These are phyloP conservation scores for Tolypocladium amazonense DNA, from an alignment of 2,329 filamentous ascomycete species.

Conservation along the genomic window DNA sequence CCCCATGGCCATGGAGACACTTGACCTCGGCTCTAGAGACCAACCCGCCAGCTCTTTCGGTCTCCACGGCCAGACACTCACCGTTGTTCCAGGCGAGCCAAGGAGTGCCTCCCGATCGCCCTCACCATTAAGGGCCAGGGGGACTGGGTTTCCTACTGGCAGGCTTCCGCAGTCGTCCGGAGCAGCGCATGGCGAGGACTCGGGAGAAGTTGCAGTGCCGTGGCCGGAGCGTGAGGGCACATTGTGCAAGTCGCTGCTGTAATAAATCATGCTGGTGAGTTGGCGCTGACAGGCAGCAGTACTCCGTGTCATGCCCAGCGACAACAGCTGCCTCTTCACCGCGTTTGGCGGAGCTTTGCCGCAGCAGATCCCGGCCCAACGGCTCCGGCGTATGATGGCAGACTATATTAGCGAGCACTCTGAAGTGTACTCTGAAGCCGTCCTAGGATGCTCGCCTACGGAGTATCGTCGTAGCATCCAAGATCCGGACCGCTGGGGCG, in stretches of 20 bases:
- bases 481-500: conserved; percentile 76
- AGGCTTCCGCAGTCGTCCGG: neutral
- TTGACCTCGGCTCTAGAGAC: conserved; percentile 46
- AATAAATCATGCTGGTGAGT: neutral
- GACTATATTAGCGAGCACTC: conserved; percentile 66
- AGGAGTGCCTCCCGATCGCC: conserved; percentile 6
- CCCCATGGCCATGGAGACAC: conserved; percentile 52
- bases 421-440: conserved; percentile 61
- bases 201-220: conserved; percentile 27
- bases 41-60: conserved; percentile 36
- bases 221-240: conserved; percentile 41
- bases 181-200: conserved; percentile 3
- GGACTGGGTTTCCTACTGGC: neutral
- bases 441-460: conserved; percentile 62
- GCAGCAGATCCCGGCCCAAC: conserved; percentile 31
- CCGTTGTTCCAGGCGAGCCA: conserved; percentile 32
- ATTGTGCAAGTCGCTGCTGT: conserved; percentile 26
- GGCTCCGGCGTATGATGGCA: conserved; percentile 68
- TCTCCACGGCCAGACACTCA: conserved; percentile 39
- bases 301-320: conserved; percentile 89
- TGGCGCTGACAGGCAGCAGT: conserved; percentile 34
- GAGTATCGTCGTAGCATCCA: conserved; percentile 78
- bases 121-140: neutral
- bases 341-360: conserved; percentile 77
- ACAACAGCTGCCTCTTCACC: conserved; percentile 90